Conservation (phyloP, 257 asterid genomes). For the Jasminum sambac region DNA sequence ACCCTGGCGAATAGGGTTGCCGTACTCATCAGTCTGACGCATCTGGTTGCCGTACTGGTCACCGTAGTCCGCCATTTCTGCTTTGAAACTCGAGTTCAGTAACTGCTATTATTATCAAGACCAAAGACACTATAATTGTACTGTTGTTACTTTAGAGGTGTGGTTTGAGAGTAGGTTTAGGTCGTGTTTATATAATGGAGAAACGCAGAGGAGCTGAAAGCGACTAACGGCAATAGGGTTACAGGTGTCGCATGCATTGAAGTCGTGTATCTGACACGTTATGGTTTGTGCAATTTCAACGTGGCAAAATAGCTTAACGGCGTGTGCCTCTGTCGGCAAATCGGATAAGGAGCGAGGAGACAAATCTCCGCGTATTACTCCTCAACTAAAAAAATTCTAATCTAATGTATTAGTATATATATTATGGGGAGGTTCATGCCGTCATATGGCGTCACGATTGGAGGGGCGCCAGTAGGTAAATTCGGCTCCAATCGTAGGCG, state of each 20-base stretch:
- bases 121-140: background rate
- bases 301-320: background rate
- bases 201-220: background rate
- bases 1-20: background rate
- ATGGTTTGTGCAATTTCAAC: background rate
- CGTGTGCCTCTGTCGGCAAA: background rate
- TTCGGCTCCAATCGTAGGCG: too few relatives aligned
- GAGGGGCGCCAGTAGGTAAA: too few relatives aligned
- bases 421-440: too few relatives aligned
- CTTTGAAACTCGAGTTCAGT: background rate
- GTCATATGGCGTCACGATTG: too few relatives aligned
- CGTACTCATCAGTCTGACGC: conserved; percentile 4
- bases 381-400: too few relatives aligned
- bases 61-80: conserved; percentile 20
- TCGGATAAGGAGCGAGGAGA: background rate
- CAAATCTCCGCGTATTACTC: background rate
- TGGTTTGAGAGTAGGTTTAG: background rate
- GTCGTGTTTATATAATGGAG: background rate
- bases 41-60: conserved; percentile 7
- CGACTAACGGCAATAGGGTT: background rate
- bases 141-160: background rate
- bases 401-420: too few relatives aligned
- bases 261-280: background rate
- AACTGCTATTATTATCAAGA: too few relatives aligned
- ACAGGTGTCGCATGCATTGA: background rate